A percentile compares a stretch with the other conserved stretches of the same genome.
Conservation (phyloP, 2,329 filamentous ascomycete species). For the Cladosporium oxysporum region DNA sequence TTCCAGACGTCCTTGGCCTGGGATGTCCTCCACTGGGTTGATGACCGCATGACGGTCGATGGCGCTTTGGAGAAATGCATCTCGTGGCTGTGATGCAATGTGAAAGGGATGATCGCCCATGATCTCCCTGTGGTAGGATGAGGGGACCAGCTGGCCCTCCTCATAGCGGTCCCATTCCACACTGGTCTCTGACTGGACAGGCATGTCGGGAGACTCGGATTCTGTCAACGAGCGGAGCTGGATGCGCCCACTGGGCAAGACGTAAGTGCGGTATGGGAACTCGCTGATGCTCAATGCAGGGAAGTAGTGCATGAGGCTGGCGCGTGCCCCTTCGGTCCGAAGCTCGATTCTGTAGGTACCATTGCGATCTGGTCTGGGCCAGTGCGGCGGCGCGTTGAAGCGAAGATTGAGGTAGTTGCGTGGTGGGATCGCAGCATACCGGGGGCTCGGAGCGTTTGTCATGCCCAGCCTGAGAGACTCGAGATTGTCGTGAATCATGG, state of each 20-base stretch:
- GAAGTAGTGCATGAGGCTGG: not conserved
- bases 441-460: not conserved
- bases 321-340: not conserved
- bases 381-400: not conserved
- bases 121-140: not conserved
- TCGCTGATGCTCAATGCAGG: not conserved
- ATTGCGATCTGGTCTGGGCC: not conserved
- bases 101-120: not conserved
- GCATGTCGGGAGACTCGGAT: not conserved
- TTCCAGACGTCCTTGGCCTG: not conserved
- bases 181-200: not conserved
- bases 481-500: not conserved
- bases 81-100: not conserved
- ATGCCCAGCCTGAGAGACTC: not conserved
- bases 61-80: not conserved
- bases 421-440: not conserved
- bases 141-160: not conserved
- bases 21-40: not conserved
- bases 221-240: not conserved
- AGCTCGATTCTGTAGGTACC: not conserved
- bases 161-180: not conserved
- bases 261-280: not conserved
- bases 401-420: not conserved
- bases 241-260: not conserved
- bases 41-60: not conserved